Base-by-base conservation (phyloP, 2,329 filamentous ascomycete species). In the Exophiala oligosperma region DNA sequence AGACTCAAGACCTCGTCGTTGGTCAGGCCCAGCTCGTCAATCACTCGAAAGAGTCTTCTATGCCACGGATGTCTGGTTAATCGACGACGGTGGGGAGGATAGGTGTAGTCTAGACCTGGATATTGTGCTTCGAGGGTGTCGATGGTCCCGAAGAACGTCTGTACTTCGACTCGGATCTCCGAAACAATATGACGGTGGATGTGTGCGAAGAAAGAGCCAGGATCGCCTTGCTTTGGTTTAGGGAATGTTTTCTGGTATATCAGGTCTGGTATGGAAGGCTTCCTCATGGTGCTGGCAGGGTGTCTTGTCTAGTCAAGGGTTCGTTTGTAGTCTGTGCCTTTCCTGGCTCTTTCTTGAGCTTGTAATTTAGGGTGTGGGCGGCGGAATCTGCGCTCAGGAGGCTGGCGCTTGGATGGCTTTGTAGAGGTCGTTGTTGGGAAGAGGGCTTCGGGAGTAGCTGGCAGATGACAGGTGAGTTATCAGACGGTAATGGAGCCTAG, bases 121-220 rank as follows among this genome's bases (percentile, higher is more conserved):
- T 88, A 87, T 59, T 85, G 83, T 50, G 85, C 84, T 75, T 87
- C 85, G 60, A 86, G 78, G 66, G 80, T 84, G 74, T 86, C 84
- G 47, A 86, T 76, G 41, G 81, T 79, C 66, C 85, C 85, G 72
- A 87, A 87, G 74, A 86, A 88, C 51, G 78, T 81, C 54, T 80
- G 79, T 1, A 84, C 86, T 71, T 88, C 85, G 64, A 84, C 77
- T 59, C 84, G 82, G 53, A 88, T 84, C 75, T 88, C 85, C 37
- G 83, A 83, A 23, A 87, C 83, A 43, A 88, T 78, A 68, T 87
- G 81, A 49, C 82, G 80, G 60, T 80, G 80, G 60, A 87, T 79
- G 67, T 86, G 83, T 17, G 79, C 79, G 21, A 79, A 77, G 71
- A 86, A 87, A 52, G 79, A 81, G 9, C 77, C 74, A 1, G 84